phyloP scores from a whole-genome alignment of 2,329 filamentous ascomycete species.

The Fusarium humuli region DNA sequence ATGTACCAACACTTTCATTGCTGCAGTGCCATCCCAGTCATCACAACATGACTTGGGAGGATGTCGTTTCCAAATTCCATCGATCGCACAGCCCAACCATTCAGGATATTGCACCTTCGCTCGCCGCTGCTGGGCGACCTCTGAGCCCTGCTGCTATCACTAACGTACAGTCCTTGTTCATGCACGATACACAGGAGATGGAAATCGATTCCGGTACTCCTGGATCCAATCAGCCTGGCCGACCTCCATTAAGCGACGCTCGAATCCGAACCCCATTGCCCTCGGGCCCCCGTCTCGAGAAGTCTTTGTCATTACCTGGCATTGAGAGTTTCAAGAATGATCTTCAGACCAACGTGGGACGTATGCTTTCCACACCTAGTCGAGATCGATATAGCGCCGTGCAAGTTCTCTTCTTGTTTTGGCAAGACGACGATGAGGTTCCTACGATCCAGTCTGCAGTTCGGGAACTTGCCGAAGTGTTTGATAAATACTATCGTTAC shows the following conservation, averaged over 20 bases:
- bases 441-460: conserved; percentile 56
- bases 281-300: conserved; percentile 66
- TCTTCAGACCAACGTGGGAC: conserved; percentile 62
- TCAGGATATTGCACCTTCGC: conserved; percentile 60
- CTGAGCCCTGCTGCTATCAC: conserved; percentile 59
- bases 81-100: conserved; percentile 63
- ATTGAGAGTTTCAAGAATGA: conserved; percentile 65
- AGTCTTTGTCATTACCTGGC: conserved; percentile 61
- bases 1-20: conserved; percentile 34
- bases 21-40: conserved; percentile 69
- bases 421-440: conserved; percentile 65
- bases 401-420: conserved; percentile 65
- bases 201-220: conserved; percentile 60
- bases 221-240: conserved; percentile 52
- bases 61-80: conserved; percentile 66
- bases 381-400: conserved; percentile 66
- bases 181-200: conserved; percentile 65
- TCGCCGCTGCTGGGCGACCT: conserved; percentile 55
- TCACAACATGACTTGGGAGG: conserved; percentile 71
- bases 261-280: conserved; percentile 68
- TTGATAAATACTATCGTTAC: conserved; percentile 66
- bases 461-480: conserved; percentile 62
- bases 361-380: conserved; percentile 61
- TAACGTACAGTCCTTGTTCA: conserved; percentile 54
- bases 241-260: conserved; percentile 58